Evolutionary conservation across 2,329 filamentous ascomycete species (phyloP), one percentile per base, ranked within the genome.

Genomic region (Colletotrichum trifolii): DNA sequence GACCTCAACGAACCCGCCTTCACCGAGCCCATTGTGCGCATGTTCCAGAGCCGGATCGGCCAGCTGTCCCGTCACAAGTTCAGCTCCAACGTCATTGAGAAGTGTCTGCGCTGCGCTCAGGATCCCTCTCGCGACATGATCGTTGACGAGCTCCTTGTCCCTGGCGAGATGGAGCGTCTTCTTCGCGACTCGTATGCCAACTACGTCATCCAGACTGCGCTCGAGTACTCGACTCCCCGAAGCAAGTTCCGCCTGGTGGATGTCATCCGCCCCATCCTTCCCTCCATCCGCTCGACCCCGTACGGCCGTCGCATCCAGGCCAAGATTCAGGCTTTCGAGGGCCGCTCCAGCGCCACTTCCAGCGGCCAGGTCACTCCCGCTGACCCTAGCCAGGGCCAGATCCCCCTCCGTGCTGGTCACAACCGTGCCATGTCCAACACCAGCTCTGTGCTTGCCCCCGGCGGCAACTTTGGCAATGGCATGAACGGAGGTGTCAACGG

Each of bases 1-100:
- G 96, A 98, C 75, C 86, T 98, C 59, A 94, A 94, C 70, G 94
- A 99, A 74, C 85, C 91, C 11, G 84, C 83, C 71, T 97, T 97
- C 79, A 97, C 95, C 1, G 91, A 96, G 73, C 95, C 95, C 4
- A 84, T 99, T 45, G 96, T 96, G 67, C 82, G 85, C 57, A 90
- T 89, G 73, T 97, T 99, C 82, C 82, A 86, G 60, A 91, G 91
- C 71, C 85, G 84, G 83, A 92, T 87, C 82, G 91, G 76, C 73
- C 86, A 78, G 78, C 86, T 86, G 13, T 98, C 96, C 6, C 94
- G 94, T 76, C 96, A 99, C 82, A 99, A 99, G 80, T 99, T 99
- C 82, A 97, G 94, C 81, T 98, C 96, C 73, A 99, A 99, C 72
- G 96, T 99, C 63, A 95, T 99, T 68, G 96, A 99, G 82, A 99